Base-by-base conservation (phyloP, 2,329 filamentous ascomycete species). In the Aureobasidium subglaciale region DNA sequence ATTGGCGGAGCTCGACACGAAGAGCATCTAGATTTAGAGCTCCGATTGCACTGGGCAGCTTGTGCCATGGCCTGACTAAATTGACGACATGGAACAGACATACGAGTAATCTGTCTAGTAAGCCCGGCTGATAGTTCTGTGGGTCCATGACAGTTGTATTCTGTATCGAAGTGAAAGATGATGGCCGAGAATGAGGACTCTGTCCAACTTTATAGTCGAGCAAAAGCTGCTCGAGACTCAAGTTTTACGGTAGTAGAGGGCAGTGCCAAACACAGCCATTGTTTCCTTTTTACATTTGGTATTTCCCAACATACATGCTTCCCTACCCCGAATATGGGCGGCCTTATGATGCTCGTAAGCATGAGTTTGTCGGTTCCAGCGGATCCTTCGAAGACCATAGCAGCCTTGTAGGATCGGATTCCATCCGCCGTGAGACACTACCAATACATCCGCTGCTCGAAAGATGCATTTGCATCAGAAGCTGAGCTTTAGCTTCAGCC, bases 1-100 rank as follows among this genome's bases (percentile, higher is more conserved):
- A 64, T 34, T 67, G 63, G 4, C 74, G 71, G 3, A 77, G 66
- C 59, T 76, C 73, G 37, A 70, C 66, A 37, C 75, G 70, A 5
- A 73, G 63, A 13, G 71, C 68, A 11, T 65, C 64, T 0, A 76
- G 63, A 56, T 77, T 77, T 55, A 75, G 57, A 8, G 68, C 70
- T 2, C 73, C 72, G 15, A 77, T 58, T 32, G 69, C 59, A 6
- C 64, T 64, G 1, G 74, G 72, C 1, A 77, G 66, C 56, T 71
- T 73, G 60, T 75, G 71, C 73, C 74, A 76, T 41, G 69, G 65
- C 11, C 75, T 62, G 16, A 70, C 57, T 16, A 63, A 63, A 59
- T 76, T 75, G 43, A 75, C 60, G 18, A 68, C 37, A 16, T 71
- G 68, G 58, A 73, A 76, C 2, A 59, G 16, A 18, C 24, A 16